Percentiles rank a stretch among this genome's conserved stretches.
These are phyloP conservation scores for Solanum sejunctum DNA, from an alignment of 257 asterid species.

Conservation along the genomic window DNA sequence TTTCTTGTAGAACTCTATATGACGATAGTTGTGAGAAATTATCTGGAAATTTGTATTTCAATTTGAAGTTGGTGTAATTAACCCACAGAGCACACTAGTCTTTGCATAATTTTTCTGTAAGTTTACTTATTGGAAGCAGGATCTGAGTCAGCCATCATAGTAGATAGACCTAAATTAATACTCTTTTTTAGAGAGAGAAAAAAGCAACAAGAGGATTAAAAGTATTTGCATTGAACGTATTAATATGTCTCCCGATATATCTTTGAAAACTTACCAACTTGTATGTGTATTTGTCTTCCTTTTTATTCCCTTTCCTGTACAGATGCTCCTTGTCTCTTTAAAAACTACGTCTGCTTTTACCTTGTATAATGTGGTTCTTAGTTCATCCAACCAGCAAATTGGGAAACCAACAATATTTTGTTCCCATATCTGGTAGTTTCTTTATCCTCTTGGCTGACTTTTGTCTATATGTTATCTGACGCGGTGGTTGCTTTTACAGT, in stretches of 20 bases:
- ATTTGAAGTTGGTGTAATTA: background rate
- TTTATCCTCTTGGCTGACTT: background rate
- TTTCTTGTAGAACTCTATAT: background rate
- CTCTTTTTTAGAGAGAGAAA: background rate
- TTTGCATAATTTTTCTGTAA: background rate
- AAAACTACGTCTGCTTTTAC: background rate
- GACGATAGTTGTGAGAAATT: background rate
- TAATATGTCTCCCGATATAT: background rate
- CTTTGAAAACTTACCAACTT: background rate
- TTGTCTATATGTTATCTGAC: background rate
- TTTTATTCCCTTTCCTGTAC: background rate
- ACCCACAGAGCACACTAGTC: background rate
- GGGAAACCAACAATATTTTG: background rate
- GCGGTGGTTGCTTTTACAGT: conserved; percentile 28
- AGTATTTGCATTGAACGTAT: background rate
- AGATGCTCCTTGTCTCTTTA: background rate
- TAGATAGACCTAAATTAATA: background rate
- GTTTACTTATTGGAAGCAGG: background rate
- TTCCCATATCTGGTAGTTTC: background rate
- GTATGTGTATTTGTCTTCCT: background rate
- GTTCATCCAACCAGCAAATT: background rate
- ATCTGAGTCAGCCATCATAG: background rate
- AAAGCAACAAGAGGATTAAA: background rate
- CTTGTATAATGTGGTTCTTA: background rate
- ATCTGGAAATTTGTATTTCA: background rate